Conservation (phyloP, 164 flowering plant genomes). For the Vitis labrusca region DNA sequence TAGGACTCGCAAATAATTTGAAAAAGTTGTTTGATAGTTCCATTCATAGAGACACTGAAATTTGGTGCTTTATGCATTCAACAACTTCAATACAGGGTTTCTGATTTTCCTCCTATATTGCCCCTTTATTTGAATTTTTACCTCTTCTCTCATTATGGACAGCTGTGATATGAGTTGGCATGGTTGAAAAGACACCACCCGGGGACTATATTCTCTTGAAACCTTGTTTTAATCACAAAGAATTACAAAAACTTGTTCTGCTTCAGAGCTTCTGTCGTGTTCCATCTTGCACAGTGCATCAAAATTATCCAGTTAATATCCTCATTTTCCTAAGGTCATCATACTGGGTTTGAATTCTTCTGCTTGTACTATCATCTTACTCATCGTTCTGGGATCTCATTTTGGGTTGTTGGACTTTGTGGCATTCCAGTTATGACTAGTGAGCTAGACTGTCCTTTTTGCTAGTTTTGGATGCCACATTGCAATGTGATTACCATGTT, state of each 20-base stretch:
- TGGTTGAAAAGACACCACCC: background rate
- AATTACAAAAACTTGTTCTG: background rate
- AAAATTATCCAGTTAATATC: background rate
- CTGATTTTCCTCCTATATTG: too few relatives aligned
- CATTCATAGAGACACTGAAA: background rate
- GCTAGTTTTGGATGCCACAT: background rate
- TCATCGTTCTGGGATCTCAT: background rate
- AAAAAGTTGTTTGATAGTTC: too few relatives aligned
- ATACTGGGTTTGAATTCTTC: background rate
- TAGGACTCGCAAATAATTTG: too few relatives aligned
- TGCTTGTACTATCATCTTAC: background rate
- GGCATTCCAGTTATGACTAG: background rate
- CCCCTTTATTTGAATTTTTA: too few relatives aligned
- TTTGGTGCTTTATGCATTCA: background rate
- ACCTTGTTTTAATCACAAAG: background rate
- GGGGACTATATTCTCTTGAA: background rate
- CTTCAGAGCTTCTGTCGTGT: background rate
- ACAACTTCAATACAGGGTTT: background rate
- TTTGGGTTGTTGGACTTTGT: background rate
- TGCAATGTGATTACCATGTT: too few relatives aligned
- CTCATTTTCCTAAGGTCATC: background rate
- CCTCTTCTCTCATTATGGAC: background rate
- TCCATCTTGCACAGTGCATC: background rate
- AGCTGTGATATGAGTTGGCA: background rate
- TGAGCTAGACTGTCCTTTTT: background rate